Conservation (phyloP, 768 basidiomycete species). For the Hygrophorus russula region DNA sequence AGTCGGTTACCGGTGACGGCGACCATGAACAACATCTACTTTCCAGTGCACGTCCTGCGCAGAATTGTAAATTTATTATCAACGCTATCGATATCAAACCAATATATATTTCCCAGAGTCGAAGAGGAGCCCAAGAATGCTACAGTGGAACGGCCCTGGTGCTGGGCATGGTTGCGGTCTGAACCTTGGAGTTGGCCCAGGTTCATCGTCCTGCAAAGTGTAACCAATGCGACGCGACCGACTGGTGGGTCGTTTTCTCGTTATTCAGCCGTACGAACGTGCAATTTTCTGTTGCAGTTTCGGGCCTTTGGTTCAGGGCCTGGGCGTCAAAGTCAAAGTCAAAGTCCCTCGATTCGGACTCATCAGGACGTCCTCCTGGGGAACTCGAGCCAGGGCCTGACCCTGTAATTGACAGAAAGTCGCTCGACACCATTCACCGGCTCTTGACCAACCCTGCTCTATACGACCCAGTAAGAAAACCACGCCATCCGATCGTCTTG, state of each 20-base stretch:
- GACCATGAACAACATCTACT: slow-evolving; percentile 29
- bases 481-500: slow-evolving; percentile 87
- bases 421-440: slow-evolving; percentile 47
- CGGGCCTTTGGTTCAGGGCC: not conserved
- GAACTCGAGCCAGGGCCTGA: slow-evolving; percentile 10
- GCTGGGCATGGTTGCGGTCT: slow-evolving; percentile 13
- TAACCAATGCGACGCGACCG: slow-evolving; percentile 5
- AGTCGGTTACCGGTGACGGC: not conserved
- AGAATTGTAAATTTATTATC: slow-evolving; percentile 61
- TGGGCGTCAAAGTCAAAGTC: not conserved
- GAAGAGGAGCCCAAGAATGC: slow-evolving; percentile 1
- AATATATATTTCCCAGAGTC: slow-evolving; percentile 33
- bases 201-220: not conserved
- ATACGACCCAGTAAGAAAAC: slow-evolving; percentile 64
- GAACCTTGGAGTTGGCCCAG: slow-evolving; percentile 14
- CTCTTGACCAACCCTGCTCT: slow-evolving; percentile 70
- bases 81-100: slow-evolving; percentile 56
- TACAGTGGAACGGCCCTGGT: slow-evolving; percentile 17
- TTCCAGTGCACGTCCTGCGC: slow-evolving; percentile 56
- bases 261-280: not conserved
- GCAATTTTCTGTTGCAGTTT: not conserved
- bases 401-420: slow-evolving; percentile 3
- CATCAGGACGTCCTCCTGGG: slow-evolving; percentile 1
- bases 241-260: not conserved
- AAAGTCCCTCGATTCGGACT: not conserved